These are phyloP conservation scores for Aspergillus terreus DNA, from an alignment of 2,329 filamentous ascomycete genomes.

Conservation along the genomic window DNA sequence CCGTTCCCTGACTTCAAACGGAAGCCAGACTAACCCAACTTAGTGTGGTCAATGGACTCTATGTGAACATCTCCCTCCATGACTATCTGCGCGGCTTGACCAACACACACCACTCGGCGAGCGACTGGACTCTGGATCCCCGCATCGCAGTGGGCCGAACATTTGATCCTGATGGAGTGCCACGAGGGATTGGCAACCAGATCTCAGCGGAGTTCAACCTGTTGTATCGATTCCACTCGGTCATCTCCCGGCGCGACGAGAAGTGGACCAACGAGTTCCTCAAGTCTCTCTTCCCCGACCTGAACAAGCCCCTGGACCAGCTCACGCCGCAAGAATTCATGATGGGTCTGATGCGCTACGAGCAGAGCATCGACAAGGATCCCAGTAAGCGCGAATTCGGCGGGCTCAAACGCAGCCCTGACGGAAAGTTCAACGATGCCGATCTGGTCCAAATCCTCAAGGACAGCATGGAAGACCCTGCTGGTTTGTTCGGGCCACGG, in stretches of 20 bases:
- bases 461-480: slow-evolving; percentile 53
- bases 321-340: slow-evolving; percentile 27
- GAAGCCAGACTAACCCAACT: not conserved
- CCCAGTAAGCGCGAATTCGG: slow-evolving; percentile 61
- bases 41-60: slow-evolving; percentile 27
- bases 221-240: slow-evolving; percentile 50
- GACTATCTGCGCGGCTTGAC: slow-evolving; percentile 31
- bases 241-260: slow-evolving; percentile 43
- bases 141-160: slow-evolving; percentile 1
- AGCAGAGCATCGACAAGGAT: slow-evolving; percentile 55
- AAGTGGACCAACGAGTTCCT: slow-evolving; percentile 43
- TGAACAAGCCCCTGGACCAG: slow-evolving; percentile 13
- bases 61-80: slow-evolving; percentile 34
- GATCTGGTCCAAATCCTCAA: slow-evolving; percentile 65
- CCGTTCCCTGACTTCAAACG: not conserved
- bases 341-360: slow-evolving; percentile 55
- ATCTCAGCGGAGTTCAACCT: slow-evolving; percentile 53
- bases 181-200: slow-evolving; percentile 48
- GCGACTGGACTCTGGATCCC: slow-evolving; percentile 8
- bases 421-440: slow-evolving; percentile 66
- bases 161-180: slow-evolving; percentile 24
- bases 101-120: slow-evolving; percentile 12
- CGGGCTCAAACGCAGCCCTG: slow-evolving; percentile 53
- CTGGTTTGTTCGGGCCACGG: slow-evolving; percentile 63
- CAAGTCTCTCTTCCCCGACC: slow-evolving; percentile 20